A percentile compares a stretch with the other conserved stretches of the same genome.
Evolutionary conservation across 371 early-diverging fungal species (phyloP).

Genomic region (Lichtheimia ramosa): DNA sequence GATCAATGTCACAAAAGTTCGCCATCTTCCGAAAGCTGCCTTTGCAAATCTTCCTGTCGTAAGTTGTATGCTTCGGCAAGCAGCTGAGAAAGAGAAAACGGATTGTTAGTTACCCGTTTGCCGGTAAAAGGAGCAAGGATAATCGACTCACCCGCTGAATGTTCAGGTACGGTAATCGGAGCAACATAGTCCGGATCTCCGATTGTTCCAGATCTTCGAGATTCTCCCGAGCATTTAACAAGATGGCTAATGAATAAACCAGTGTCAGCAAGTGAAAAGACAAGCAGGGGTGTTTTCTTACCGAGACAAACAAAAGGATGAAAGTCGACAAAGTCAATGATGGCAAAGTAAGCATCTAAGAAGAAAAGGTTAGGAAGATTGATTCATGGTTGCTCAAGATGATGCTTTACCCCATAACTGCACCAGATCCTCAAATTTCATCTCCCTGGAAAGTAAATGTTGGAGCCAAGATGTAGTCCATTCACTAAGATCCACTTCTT

Average conservation of each 20-base stretch:
- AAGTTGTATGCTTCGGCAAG: conserved; percentile 67
- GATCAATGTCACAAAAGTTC: conserved; percentile 18
- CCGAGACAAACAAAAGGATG: conserved; percentile 81
- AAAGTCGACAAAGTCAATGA: conserved; percentile 67
- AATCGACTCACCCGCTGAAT: conserved; percentile 61
- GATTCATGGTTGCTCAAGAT: too few species aligned
- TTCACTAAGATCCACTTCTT: conserved; percentile 89
- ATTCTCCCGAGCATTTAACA: conserved; percentile 67
- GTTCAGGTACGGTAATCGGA: conserved; percentile 77
- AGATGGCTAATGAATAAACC: conserved; percentile 51
- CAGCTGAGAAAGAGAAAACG: conserved; percentile 26
- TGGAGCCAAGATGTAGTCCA: conserved; percentile 92
- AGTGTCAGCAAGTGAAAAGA: background rate
- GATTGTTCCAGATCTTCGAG: conserved; percentile 91
- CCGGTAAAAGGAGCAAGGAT: background rate
- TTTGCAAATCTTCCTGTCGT: conserved; percentile 61
- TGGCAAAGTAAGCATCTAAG: conserved; percentile 77
- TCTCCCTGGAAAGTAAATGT: conserved; percentile 76
- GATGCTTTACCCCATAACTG: conserved; percentile 75
- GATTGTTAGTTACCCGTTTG: background rate
- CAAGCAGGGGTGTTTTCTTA: conserved; percentile 21
- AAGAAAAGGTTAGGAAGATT: background rate
- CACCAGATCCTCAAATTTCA: conserved; percentile 76
- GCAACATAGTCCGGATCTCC: conserved; percentile 82
- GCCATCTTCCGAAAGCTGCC: conserved; percentile 45